These are phyloP conservation scores for Penicillium thymicola DNA, from an alignment of 2,329 filamentous ascomycete species.

Conservation along the genomic window DNA sequence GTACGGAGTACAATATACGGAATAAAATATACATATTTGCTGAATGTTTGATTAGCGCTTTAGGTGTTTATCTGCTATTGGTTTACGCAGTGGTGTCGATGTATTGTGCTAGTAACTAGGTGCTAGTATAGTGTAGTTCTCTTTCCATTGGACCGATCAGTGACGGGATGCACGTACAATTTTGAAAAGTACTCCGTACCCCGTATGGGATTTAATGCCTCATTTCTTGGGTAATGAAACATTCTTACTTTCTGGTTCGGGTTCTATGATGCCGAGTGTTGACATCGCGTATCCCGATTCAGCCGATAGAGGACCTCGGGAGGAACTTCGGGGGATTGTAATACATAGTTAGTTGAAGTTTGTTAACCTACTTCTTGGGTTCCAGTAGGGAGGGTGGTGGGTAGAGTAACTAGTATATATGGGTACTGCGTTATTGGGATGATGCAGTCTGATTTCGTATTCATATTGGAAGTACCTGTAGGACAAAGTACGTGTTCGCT, in stretches of 20 bases:
- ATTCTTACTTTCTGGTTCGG: not conserved
- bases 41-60: not conserved
- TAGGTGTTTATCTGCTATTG: not conserved
- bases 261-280: conserved; percentile 2
- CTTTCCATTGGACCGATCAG: not conserved
- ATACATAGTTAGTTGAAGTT: not conserved
- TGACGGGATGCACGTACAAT: not conserved
- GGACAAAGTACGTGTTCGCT: not conserved
- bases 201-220: conserved; percentile 4
- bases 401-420: not conserved
- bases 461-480: not conserved
- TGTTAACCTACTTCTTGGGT: not conserved
- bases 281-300: conserved; percentile 2
- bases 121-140: not conserved
- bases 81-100: not conserved
- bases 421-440: not conserved
- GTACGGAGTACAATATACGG: not conserved
- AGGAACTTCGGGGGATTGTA: not conserved
- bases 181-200: too few relatives aligned
- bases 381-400: not conserved
- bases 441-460: not conserved
- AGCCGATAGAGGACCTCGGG: not conserved
- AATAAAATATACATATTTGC: not conserved
- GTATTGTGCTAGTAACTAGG: not conserved
- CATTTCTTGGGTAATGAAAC: not conserved